Base-by-base conservation (phyloP, 768 basidiomycete genomes). In the Tubosaeta brunneosetosa region DNA sequence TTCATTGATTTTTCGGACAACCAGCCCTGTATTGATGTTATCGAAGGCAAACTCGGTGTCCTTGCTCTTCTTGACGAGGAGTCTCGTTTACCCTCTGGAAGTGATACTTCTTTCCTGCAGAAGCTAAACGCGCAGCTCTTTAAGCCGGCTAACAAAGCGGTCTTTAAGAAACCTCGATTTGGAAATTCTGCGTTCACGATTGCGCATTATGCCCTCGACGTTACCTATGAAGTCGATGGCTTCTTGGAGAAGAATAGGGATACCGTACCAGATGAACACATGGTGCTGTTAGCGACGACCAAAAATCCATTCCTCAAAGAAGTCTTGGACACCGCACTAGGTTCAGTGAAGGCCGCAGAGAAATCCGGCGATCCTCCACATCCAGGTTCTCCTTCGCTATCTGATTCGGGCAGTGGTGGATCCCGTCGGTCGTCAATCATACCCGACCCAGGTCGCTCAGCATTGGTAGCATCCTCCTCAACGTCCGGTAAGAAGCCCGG, bases 1-100 rank as follows among this genome's bases (percentile, higher is more conserved):
- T 98, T 98, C 73, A 99, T 99, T 68, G 95, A 98, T 64, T 99
- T 97, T 70, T 91, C 91, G 10, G 97, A 99, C 71, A 99, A 99
- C 65, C 97, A 98, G 65, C 93, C 93, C 40, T 97, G 95, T 70
- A 99, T 99, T 71, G 91, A 99, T 67, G 86, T 97, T 56, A 97
- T 99, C 63, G 97, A 98, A 74, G 91, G 95, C 57, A 97, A 86
- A 69, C 83, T 99, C 52, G 97, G 97, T 55, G 90, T 99, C 33
- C 78, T 99, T 51, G 85, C 94, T 6, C 78, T 99, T 19, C 79
- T 99, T 38, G 97, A 99, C 65, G 97, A 99, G 73, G 97, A 99
- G 73, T 98, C 97, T 16, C 92, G 97, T 55, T 73, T 99, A 50
- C 97, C 95, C 2, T 71, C 97, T 2, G 97, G 97, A 19, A 94